Conservation (phyloP, 768 basidiomycete species). For the Russula lepida region DNA sequence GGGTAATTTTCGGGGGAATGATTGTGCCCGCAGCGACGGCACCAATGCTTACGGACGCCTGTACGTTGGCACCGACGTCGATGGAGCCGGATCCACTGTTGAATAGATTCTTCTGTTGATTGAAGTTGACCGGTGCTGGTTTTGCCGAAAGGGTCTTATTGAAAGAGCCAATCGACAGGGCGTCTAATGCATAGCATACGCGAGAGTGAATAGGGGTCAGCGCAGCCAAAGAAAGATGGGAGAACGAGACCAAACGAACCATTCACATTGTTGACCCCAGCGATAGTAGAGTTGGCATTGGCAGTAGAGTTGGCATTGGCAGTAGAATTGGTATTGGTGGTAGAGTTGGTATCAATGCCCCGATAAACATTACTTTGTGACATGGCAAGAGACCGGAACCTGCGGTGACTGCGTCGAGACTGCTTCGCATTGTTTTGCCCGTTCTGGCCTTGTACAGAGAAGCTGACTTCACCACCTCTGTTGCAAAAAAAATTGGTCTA, state of each 20-base stretch:
- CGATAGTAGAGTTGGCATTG: no score
- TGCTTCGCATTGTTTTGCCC: no score
- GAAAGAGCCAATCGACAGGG: background rate
- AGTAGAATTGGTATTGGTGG: background rate
- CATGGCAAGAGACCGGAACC: background rate
- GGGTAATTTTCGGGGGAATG: conserved; percentile 1
- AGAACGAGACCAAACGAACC: background rate
- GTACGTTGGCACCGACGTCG: background rate
- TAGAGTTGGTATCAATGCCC: background rate
- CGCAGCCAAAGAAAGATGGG: background rate
- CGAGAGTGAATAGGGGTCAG: background rate
- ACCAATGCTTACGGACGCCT: background rate
- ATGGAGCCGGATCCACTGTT: background rate
- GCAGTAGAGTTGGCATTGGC: background rate
- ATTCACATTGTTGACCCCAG: background rate
- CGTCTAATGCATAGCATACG: background rate
- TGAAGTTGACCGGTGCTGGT: background rate
- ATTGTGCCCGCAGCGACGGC: conserved; percentile 10
- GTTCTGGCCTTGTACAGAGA: background rate
- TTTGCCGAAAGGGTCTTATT: background rate
- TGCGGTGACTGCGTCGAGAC: background rate
- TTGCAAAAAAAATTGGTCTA: background rate
- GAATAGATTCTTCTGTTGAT: background rate
- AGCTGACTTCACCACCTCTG: background rate
- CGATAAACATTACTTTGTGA: background rate